Evolutionary conservation across 139 green algal species (phyloP), one percentile per base, ranked within the genome.

Genomic region (Chlamydomonas eustigma): DNA sequence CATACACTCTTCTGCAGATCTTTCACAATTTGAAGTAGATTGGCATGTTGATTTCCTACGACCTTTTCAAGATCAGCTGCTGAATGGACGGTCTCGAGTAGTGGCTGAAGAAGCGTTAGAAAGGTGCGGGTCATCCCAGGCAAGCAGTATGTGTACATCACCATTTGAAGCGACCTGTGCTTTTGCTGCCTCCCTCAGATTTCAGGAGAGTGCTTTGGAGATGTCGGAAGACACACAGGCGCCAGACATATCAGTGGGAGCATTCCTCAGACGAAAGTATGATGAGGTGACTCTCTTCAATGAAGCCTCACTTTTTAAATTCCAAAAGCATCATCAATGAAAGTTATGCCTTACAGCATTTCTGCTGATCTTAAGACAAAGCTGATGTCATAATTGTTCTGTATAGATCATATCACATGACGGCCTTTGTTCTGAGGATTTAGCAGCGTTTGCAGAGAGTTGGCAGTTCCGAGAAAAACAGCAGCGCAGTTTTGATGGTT

Each of bases 401-500:
- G n/a, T n/a, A n/a, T n/a, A n/a, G n/a, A n/a, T n/a, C n/a, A n/a
- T n/a, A n/a, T n/a, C n/a, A n/a, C n/a, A n/a, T n/a, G n/a, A n/a
- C n/a, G n/a, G n/a, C n/a, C n/a, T n/a, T n/a, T n/a, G 31, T 3
- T n/a, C 50, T 1, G 58, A 78, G 4, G 36, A 39, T 4, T 30
- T 78, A 32, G 28, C 66, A 31, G 63, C 38, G 37, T 78, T 78
- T 73, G 39, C 75, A 37, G 65, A 76, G 33, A 32, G 28, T 2
- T 77, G 69, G 69, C 44, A 51, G 5, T 81, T 76, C 63, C 75
- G 81, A 37, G 81, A 86, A 76, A 73, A 77, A 34, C 58, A 82
- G 71, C 65, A 86, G 68, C 73, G 76, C 28, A 74, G 73, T 0
- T 86, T 82, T 64, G 81, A 86, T 39, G 81, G 81, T 25, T 86